Evolutionary conservation across 345 rosid genomes (phyloP).

Genomic region (Sisymbrium irio): DNA sequence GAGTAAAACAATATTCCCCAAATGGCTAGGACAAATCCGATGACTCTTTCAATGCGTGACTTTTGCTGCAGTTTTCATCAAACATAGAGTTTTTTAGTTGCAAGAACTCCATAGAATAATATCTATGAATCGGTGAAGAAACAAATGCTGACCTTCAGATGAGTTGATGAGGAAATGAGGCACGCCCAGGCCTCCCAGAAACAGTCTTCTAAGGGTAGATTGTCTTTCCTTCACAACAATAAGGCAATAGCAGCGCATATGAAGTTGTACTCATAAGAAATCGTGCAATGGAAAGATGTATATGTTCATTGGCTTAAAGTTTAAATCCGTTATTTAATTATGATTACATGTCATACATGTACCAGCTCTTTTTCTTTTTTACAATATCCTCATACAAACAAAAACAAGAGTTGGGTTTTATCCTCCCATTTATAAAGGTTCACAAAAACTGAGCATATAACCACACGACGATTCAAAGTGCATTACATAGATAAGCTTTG

Average conservation of each 20-base stretch:
- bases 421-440: neutral
- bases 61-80: constrained; percentile 65
- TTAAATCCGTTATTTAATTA: neutral
- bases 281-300: neutral
- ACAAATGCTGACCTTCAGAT: constrained; percentile 54
- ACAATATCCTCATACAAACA: neutral
- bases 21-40: constrained; percentile 83
- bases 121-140: neutral
- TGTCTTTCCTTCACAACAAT: constrained; percentile 48
- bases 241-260: constrained; percentile 6
- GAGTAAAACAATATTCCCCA: constrained; percentile 97
- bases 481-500: neutral
- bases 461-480: neutral
- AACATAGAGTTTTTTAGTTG: no score
- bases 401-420: neutral
- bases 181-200: constrained; percentile 99
- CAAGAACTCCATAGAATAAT: no score
- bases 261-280: neutral
- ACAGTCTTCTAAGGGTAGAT: constrained; percentile 78
- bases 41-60: constrained; percentile 76
- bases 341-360: neutral
- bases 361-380: neutral
- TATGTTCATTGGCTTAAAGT: neutral
- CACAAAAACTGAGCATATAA: neutral
- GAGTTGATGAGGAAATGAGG: constrained; percentile 86